Conservation (phyloP, 805 yeast species). For the Kazachstania viticola region DNA sequence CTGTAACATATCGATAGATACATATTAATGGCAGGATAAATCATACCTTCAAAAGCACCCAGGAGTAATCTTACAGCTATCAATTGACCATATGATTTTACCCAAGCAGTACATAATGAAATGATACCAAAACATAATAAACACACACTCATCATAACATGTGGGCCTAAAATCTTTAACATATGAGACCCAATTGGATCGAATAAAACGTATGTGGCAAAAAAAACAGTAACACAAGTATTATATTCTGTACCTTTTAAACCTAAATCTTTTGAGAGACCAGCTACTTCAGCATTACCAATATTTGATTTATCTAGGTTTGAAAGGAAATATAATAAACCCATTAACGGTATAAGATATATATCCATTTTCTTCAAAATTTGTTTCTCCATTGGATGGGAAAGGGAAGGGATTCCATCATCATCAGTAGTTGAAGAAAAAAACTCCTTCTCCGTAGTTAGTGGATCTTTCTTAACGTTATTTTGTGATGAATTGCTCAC, state of each 20-base stretch:
- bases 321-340: slow-evolving; percentile 34
- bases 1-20: slow-evolving; percentile 38
- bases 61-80: slow-evolving; percentile 37
- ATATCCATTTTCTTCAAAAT: slow-evolving; percentile 34
- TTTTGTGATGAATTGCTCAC: too few relatives aligned
- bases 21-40: slow-evolving; percentile 38
- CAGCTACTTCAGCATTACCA: slow-evolving; percentile 49
- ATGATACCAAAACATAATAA: slow-evolving; percentile 30
- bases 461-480: slow-evolving; percentile 1
- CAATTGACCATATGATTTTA: slow-evolving; percentile 31
- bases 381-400: slow-evolving; percentile 24
- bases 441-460: slow-evolving; percentile 9
- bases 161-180: slow-evolving; percentile 29
- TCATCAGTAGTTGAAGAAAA: slow-evolving; percentile 20
- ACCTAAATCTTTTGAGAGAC: slow-evolving; percentile 32
- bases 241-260: slow-evolving; percentile 32
- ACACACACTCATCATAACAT: slow-evolving; percentile 25
- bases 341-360: slow-evolving; percentile 33
- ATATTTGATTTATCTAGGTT: slow-evolving; percentile 45
- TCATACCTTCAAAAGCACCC: slow-evolving; percentile 42
- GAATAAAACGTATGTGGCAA: slow-evolving; percentile 33
- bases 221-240: slow-evolving; percentile 35
- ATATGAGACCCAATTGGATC: slow-evolving; percentile 30
- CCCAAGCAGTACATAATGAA: slow-evolving; percentile 34
- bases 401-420: slow-evolving; percentile 16